Base-by-base conservation (phyloP, 2,329 filamentous ascomycete species). In the Cercospora zeae-maydis region DNA sequence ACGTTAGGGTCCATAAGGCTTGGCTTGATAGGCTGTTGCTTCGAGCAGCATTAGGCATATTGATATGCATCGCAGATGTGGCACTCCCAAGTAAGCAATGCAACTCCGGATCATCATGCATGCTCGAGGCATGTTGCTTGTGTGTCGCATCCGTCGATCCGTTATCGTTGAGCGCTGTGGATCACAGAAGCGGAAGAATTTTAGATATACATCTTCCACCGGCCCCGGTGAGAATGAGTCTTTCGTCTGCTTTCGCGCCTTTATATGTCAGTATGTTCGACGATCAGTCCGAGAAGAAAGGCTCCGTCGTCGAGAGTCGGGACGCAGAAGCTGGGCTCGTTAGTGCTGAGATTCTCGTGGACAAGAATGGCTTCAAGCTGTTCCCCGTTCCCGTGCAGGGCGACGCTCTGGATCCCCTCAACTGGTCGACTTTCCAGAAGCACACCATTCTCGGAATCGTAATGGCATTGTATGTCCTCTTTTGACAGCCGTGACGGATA, bases 381-480 rank as follows among this genome's bases (percentile, higher is more conserved):
- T 67, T 65, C 45, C 65, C 65, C 19, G 36, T 59, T 9, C 65
- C 65, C 3, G 60, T 67, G 8, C 57, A 59, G 24, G 58, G 52
- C 14, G 65, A 67, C 53, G 54, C 4, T 7, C 58, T 67, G n/a
- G 65, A 67, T 45, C 65, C 65, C 14, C 47, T 67, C 21, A 67
- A 67, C 24, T 67, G 63, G 63, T 52, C 65, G 27, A 59, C 49
- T 3, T 54, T 67, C 16, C 65, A 63, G 24, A 67, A 67, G 30
- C 59, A 67, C 61, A 58, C 39, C 2, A 67, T 67, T 6, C 36
- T 65, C 11, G 37, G 34, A 14, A 63, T 65, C 14, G 63, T 65
- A 37, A 66, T 66, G 64, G 58, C 64, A 37, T 54, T 66, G 64
- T 66, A 27, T 45, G 61, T 49, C 16, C 5, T 10, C 19, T 14